Conservation (phyloP, 495 filamentous ascomycete genomes). For the Glonium stellatum region DNA sequence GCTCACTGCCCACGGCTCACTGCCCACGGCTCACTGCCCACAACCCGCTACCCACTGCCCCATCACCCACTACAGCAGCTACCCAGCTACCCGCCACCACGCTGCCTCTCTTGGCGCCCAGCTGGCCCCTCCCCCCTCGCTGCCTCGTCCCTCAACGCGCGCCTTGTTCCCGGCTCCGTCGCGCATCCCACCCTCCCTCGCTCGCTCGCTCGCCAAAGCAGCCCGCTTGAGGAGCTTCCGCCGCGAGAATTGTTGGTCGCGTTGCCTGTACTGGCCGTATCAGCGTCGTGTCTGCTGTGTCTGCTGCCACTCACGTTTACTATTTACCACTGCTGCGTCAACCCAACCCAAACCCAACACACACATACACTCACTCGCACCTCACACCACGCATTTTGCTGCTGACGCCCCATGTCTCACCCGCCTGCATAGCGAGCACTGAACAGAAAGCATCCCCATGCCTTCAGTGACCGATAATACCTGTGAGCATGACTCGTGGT, state of each 20-base stretch:
- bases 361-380: too few species aligned
- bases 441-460: conserved; percentile 18
- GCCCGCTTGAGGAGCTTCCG: background rate
- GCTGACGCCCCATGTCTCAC: conserved; percentile 22
- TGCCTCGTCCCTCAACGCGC: too few species aligned
- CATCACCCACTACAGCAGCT: background rate
- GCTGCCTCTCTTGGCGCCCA: conserved; percentile 2
- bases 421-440: conserved; percentile 4
- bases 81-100: too few species aligned
- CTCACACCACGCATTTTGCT: background rate
- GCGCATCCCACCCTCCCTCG: too few species aligned
- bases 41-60: too few species aligned
- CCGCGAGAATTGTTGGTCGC: background rate
- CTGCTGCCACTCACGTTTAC: background rate
- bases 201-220: background rate
- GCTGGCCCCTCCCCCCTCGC: background rate
- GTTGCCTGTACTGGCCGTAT: too few species aligned
- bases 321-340: background rate
- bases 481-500: conserved; percentile 17
- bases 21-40: too few species aligned
- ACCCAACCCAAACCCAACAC: too few species aligned
- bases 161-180: too few species aligned
- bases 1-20: too few species aligned
- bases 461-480: conserved; percentile 12
- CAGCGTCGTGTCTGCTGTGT: too few species aligned